These are phyloP conservation scores for Diddensiella santjacobensis DNA, from an alignment of 805 yeast species.

Conservation along the genomic window DNA sequence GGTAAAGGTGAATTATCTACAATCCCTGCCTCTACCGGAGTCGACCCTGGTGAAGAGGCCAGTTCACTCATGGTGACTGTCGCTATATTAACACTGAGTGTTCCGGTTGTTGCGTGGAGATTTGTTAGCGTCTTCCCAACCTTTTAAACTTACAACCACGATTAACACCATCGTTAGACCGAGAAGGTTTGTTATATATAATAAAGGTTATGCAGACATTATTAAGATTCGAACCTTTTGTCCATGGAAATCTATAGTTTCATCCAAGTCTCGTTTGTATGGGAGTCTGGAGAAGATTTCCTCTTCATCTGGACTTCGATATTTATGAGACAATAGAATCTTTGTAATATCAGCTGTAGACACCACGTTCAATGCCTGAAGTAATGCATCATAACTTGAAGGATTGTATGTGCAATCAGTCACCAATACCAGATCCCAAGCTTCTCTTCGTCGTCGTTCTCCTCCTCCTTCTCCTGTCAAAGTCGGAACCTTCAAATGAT, in stretches of 20 bases:
- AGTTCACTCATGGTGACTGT: background rate
- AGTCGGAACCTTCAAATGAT: too few species aligned
- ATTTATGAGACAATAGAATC: conserved; percentile 34
- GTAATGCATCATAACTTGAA: conserved; percentile 36
- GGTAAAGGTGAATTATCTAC: background rate
- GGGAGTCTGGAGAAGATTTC: conserved; percentile 20
- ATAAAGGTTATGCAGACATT: conserved; percentile 7
- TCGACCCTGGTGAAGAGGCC: background rate
- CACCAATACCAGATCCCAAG: conserved; percentile 37
- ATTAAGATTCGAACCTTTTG: conserved; percentile 13
- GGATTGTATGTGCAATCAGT: conserved; percentile 46
- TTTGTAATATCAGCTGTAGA: conserved; percentile 17
- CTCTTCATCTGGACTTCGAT: conserved; percentile 24
- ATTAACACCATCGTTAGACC: too few species aligned
- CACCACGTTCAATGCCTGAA: conserved; percentile 28
- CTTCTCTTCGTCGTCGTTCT: conserved; percentile 9
- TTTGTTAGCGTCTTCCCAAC: too few species aligned
- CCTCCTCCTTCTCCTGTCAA: conserved; percentile 10
- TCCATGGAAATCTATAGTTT: conserved; percentile 6
- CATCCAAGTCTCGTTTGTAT: conserved; percentile 5
- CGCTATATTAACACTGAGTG: too few species aligned
- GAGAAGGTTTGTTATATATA: too few species aligned
- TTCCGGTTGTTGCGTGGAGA: too few species aligned
- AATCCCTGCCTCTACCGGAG: background rate
- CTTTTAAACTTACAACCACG: too few species aligned